These are phyloP conservation scores for Exsudoporus frostii DNA, from an alignment of 768 basidiomycete species.

Conservation along the genomic window DNA sequence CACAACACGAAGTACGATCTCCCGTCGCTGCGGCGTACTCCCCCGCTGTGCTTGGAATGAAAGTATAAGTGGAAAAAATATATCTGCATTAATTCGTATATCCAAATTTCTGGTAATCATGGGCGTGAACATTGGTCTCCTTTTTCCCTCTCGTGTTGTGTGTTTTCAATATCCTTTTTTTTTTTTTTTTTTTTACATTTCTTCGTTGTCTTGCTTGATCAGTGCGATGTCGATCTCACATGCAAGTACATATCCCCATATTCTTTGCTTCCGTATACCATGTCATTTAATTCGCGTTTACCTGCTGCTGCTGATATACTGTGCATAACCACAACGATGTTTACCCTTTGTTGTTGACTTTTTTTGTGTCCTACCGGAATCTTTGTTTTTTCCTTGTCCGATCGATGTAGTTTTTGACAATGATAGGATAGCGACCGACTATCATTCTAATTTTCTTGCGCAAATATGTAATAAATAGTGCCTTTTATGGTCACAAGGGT, in stretches of 20 bases:
- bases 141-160: not conserved
- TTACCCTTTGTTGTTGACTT: not conserved
- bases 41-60: conserved; percentile 50
- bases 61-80: conserved; percentile 30
- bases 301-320: conserved; percentile 4
- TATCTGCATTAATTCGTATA: conserved; percentile 21
- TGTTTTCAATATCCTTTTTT: not conserved
- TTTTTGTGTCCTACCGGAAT: not conserved
- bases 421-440: conserved; percentile 12
- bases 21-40: conserved; percentile 42
- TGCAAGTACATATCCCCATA: conserved; percentile 12
- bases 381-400: not conserved
- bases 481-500: not conserved
- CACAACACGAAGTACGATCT: conserved; percentile 43
- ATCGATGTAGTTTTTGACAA: conserved; percentile 9
- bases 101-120: conserved; percentile 25
- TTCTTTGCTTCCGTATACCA: conserved; percentile 23
- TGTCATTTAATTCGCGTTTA: conserved; percentile 20
- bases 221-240: conserved; percentile 1
- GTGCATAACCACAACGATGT: conserved; percentile 21
- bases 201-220: conserved; percentile 5
- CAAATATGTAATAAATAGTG: conserved; percentile 1
- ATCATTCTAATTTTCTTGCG: conserved; percentile 17
- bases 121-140: conserved; percentile 25
- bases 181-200: too few species aligned